Evolutionary conservation across 352 stramenopile species (phyloP).

Genomic region (Plasmopara halstedii): DNA sequence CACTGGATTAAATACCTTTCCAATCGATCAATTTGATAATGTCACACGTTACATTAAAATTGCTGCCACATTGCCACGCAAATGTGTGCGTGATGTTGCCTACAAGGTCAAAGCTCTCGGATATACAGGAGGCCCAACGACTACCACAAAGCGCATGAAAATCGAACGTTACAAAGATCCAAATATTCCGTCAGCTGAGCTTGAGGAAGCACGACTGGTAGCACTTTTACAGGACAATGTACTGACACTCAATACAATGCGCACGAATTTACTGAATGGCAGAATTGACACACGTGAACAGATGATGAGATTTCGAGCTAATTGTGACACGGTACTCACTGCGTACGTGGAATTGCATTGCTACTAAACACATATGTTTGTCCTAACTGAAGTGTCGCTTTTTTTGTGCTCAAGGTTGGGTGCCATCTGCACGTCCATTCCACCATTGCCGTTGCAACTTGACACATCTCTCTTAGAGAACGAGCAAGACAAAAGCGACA

Average conservation of each 20-base stretch:
- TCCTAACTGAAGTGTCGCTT: neutral
- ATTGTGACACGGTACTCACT: slow-evolving; percentile 47
- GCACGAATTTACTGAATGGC: slow-evolving; percentile 57
- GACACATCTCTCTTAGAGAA: slow-evolving; percentile 58
- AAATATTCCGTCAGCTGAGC: slow-evolving; percentile 9
- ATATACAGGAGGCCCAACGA: slow-evolving; percentile 15
- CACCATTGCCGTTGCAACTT: slow-evolving; percentile 51
- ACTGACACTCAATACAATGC: slow-evolving; percentile 51
- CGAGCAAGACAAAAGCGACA: slow-evolving; percentile 11
- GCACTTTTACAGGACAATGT: slow-evolving; percentile 66
- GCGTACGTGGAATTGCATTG: slow-evolving; percentile 32
- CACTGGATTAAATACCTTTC: slow-evolving; percentile 45
- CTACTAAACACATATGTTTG: neutral
- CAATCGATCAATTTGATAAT: slow-evolving; percentile 55
- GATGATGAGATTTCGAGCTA: slow-evolving; percentile 64
- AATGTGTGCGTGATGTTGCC: slow-evolving; percentile 69
- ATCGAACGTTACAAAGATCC: slow-evolving; percentile 40
- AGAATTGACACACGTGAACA: slow-evolving; percentile 32
- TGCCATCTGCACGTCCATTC: slow-evolving; percentile 54
- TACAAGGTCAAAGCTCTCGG: slow-evolving; percentile 49
- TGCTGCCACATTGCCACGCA: slow-evolving; percentile 51
- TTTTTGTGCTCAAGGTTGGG: slow-evolving; percentile 26
- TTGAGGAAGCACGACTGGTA: slow-evolving; percentile 41
- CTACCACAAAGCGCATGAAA: slow-evolving; percentile 53
- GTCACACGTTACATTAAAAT: slow-evolving; percentile 84